A percentile compares a stretch with the other conserved stretches of the same genome.
Conservation (phyloP, 225 moss, liverwort and hornwort genomes). For the Lunularia cruciata region DNA sequence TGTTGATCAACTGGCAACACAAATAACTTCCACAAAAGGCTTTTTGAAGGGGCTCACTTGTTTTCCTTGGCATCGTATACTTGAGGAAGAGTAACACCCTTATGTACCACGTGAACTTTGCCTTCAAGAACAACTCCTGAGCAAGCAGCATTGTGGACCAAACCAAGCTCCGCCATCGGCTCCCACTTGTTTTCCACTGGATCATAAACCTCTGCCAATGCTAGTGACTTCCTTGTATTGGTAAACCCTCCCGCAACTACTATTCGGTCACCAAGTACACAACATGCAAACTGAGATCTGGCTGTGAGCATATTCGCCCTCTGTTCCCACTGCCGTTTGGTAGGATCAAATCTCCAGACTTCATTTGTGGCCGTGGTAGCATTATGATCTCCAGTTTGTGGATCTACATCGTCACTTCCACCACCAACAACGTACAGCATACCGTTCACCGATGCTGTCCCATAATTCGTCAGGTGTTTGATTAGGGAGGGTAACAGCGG, state of each 20-base stretch:
- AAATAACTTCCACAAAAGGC: background rate
- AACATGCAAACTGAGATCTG: constrained; percentile 82
- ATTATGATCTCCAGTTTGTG: constrained; percentile 68
- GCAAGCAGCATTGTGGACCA: constrained; percentile 54
- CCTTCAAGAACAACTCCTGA: constrained; percentile 73
- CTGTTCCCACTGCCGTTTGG: constrained; percentile 62
- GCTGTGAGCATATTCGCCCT: constrained; percentile 69
- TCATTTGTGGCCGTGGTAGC: constrained; percentile 60
- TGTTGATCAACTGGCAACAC: too few species aligned
- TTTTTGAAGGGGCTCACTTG: constrained; percentile 36
- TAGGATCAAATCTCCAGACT: constrained; percentile 80
- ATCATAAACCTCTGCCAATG: constrained; percentile 61
- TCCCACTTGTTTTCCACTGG: constrained; percentile 65
- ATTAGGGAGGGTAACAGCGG: constrained; percentile 69
- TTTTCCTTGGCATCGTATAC: constrained; percentile 64
- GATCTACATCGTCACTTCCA: constrained; percentile 73
- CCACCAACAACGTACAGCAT: constrained; percentile 90
- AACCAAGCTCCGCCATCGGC: constrained; percentile 53
- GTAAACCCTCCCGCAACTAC: constrained; percentile 86
- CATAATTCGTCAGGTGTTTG: constrained; percentile 58
- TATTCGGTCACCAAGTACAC: constrained; percentile 58
- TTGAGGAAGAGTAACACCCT: constrained; percentile 61
- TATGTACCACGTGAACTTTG: constrained; percentile 79
- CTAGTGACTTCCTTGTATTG: constrained; percentile 50
- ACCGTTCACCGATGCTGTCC: constrained; percentile 70